A percentile compares a stretch with the other conserved stretches of the same genome.
These are phyloP conservation scores for Apiotrichum laibachii DNA, from an alignment of 1,284 basidiomycete genomes.

Conservation along the genomic window DNA sequence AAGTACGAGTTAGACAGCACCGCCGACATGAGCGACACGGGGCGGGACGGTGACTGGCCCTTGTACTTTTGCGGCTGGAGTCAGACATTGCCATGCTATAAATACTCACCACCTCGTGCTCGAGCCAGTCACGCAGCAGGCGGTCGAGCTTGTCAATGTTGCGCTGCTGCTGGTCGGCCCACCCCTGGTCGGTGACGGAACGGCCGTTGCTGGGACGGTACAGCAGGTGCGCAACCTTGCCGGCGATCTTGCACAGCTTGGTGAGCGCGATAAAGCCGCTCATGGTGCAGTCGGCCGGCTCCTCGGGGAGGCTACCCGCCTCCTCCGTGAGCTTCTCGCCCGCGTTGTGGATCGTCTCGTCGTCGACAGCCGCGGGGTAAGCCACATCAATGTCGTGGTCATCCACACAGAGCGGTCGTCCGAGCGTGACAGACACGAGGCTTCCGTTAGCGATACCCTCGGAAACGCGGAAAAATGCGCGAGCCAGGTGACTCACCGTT, in stretches of 20 bases:
- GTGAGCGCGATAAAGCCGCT: constrained; percentile 71
- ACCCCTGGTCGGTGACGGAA: constrained; percentile 60
- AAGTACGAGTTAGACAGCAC: constrained; percentile 86
- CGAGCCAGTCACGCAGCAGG: constrained; percentile 75
- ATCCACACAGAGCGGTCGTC: constrained; percentile 56
- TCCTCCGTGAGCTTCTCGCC: constrained; percentile 22
- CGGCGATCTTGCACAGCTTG: constrained; percentile 75
- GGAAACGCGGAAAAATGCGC: neutral
- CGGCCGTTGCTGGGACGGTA: constrained; percentile 43
- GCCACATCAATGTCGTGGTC: constrained; percentile 57
- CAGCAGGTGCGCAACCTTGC: constrained; percentile 59
- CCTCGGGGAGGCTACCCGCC: constrained; percentile 55
- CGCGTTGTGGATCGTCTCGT: constrained; percentile 62
- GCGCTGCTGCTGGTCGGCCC: constrained; percentile 66
- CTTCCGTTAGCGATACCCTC: constrained; percentile 45
- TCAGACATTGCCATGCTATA: neutral
- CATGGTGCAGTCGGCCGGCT: constrained; percentile 56
- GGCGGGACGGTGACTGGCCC: constrained; percentile 35
- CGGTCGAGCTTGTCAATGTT: constrained; percentile 72
- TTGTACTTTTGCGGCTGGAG: constrained; percentile 64
- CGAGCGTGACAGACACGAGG: constrained; percentile 81
- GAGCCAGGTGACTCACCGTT: constrained; percentile 45
- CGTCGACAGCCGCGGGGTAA: constrained; percentile 73
- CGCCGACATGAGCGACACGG: constrained; percentile 63
- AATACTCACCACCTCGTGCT: constrained; percentile 55